phyloP scores from a whole-genome alignment of 768 basidiomycete species.

The Tylopilus sp. region DNA sequence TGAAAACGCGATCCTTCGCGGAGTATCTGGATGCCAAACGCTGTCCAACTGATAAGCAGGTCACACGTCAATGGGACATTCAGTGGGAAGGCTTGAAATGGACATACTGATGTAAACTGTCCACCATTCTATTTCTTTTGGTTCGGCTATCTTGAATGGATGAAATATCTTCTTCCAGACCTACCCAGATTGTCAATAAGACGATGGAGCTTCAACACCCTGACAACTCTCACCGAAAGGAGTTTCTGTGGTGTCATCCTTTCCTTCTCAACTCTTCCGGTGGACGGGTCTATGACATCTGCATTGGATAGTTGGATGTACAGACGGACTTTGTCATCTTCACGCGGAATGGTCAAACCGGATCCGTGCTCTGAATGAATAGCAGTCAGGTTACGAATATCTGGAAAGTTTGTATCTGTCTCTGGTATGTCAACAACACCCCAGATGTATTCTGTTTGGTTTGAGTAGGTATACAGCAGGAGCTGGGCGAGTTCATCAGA shows the following conservation, averaged over 20 bases:
- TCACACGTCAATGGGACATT: not conserved
- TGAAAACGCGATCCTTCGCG: constrained; percentile 63
- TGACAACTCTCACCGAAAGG: not conserved
- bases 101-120: constrained; percentile 65
- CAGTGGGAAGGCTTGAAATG: not conserved
- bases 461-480: not conserved
- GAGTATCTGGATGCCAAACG: constrained; percentile 51
- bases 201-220: not conserved
- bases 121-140: constrained; percentile 60
- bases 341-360: not conserved
- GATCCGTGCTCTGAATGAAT: not conserved
- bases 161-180: constrained; percentile 8
- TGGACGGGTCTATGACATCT: not conserved
- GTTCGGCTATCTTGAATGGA: constrained; percentile 46
- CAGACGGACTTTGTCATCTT: not conserved
- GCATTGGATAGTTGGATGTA: not conserved
- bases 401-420: constrained; percentile 1
- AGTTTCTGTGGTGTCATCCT: not conserved
- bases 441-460: not conserved
- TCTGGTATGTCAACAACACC: not conserved
- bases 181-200: not conserved
- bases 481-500: not conserved
- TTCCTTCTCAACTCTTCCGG: not conserved
- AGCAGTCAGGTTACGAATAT: not conserved
- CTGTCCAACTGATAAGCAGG: constrained; percentile 57